These are phyloP conservation scores for Nitzschia sp. DNA, from an alignment of 108 stramenopile genomes.

Conservation along the genomic window DNA sequence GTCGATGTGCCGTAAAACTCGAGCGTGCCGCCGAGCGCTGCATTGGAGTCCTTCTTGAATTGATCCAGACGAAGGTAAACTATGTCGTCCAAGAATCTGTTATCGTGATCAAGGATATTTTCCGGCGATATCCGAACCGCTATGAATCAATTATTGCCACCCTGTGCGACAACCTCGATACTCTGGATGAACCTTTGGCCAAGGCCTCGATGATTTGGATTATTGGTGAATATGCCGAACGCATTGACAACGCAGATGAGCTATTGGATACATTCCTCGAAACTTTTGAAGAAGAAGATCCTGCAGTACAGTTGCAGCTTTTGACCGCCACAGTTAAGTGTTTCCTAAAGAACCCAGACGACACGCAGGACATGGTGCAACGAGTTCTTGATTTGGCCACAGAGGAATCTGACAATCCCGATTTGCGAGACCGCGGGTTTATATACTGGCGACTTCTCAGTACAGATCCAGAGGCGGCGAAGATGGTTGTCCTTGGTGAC, in stretches of 20 bases:
- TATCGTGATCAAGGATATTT: slow-evolving; percentile 99
- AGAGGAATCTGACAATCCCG: slow-evolving; percentile 98
- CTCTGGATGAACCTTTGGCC: slow-evolving; percentile 98
- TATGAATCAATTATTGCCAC: slow-evolving; percentile 99
- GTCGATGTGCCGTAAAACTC: slow-evolving; percentile 97
- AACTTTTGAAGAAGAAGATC: slow-evolving; percentile 94
- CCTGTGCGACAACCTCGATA: slow-evolving; percentile 98
- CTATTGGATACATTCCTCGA: slow-evolving; percentile 97
- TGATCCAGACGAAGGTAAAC: slow-evolving; percentile 99
- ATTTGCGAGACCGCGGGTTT: slow-evolving; percentile 98
- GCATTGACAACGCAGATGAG: slow-evolving; percentile 99
- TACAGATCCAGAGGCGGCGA: slow-evolving; percentile 98
- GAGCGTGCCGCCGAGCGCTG: slow-evolving; percentile 98
- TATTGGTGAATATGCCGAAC: slow-evolving; percentile 99
- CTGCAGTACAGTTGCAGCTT: slow-evolving; percentile 96
- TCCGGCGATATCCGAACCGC: slow-evolving; percentile 99
- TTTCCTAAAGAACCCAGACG: slow-evolving; percentile 97
- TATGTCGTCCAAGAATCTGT: slow-evolving; percentile 99
- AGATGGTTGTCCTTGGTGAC: slow-evolving; percentile 96
- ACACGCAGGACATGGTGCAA: slow-evolving; percentile 98
- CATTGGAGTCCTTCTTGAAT: slow-evolving; percentile 96
- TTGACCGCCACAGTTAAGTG: slow-evolving; percentile 99
- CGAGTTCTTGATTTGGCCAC: slow-evolving; percentile 96
- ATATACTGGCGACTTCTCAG: slow-evolving; percentile 98
- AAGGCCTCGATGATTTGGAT: slow-evolving; percentile 99